Conservation (phyloP, 1,284 basidiomycete genomes). For the Hemileia vastatrix region DNA sequence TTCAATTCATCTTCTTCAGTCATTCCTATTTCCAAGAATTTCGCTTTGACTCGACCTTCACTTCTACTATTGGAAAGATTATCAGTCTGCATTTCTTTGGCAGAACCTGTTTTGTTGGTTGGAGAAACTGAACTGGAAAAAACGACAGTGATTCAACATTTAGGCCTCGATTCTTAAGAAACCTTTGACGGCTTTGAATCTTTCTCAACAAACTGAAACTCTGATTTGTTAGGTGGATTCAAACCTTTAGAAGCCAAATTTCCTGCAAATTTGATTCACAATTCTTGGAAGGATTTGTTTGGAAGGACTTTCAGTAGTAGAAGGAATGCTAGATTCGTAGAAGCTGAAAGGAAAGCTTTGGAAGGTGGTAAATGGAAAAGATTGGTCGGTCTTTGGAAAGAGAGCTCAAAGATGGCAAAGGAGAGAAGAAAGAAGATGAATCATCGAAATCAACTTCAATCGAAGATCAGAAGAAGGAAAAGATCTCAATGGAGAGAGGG, state of each 20-base stretch:
- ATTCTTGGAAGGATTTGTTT: slow-evolving; percentile 72
- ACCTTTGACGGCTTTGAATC: slow-evolving; percentile 75
- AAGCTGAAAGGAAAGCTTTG: slow-evolving; percentile 72
- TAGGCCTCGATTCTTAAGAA: slow-evolving; percentile 72
- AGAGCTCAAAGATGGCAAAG: slow-evolving; percentile 55
- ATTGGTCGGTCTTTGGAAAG: slow-evolving; percentile 72
- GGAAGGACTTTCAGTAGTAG: slow-evolving; percentile 76
- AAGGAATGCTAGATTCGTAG: slow-evolving; percentile 80
- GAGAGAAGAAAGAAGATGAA: no score
- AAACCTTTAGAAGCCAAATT: slow-evolving; percentile 81
- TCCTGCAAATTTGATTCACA: slow-evolving; percentile 64
- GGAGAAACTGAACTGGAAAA: slow-evolving; percentile 99
- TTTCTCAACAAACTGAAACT: slow-evolving; percentile 96
- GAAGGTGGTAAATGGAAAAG: slow-evolving; percentile 75
- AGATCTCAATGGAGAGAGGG: no score
- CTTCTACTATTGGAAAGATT: slow-evolving; percentile 70
- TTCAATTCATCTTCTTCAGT: slow-evolving; percentile 16
- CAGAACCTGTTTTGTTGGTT: slow-evolving; percentile 80
- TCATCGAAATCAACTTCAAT: no score
- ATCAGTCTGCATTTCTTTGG: slow-evolving; percentile 60
- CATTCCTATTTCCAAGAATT: slow-evolving; percentile 51
- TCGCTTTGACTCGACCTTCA: slow-evolving; percentile 82
- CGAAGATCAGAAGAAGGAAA: no score
- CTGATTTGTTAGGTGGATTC: slow-evolving; percentile 87
- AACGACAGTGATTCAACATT: slow-evolving; percentile 83